Base-by-base conservation (phyloP, 2,329 filamentous ascomycete species). In the Phyllosticta citriasiana region DNA sequence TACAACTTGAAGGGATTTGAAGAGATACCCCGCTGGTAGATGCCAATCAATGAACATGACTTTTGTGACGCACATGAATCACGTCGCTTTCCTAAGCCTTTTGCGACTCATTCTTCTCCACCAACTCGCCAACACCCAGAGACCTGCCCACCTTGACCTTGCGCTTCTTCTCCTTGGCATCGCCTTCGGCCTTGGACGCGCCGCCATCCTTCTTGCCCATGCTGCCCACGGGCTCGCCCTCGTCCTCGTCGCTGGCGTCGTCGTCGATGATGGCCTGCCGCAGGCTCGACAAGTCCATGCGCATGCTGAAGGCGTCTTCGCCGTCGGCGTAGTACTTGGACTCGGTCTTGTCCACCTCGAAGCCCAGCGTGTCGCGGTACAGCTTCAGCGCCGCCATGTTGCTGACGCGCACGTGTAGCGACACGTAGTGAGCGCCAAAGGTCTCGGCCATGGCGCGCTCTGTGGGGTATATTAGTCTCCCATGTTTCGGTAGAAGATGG, bases 381-480 rank as follows among this genome's bases (percentile, higher is more conserved):
- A 99, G 84, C 69, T 89, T 89, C 64, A 96, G 84, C 26, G 94
- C 94, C 6, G 94, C 94, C 64, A 84, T 84, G 80, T 99, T 99
- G 75, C 89, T 94, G 59, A 96, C 85, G 70, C 94, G 92, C 65
- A 99, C 94, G 79, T 99, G 94, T 35, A 99, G 84, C 35, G 89
- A 95, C 71, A 99, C 93, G 79, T 97, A 97, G 72, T 88, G 84
- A 1, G 92, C 94, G 69, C 85, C 84, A 73, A 93, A 97, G 35
- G 89, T 92, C 76, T 99, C 94, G 63, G 92, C 91, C 94, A 99
- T 99, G 69, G 94, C 94, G 69, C 90, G 84, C 79, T 97, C 89
- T 93, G 16, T 47, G 1, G 6, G 14, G 12, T 16, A n/a, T 0
- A 16, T 57, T 24, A 66, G 22, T 24, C 16, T 14, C 27, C 6